Evolutionary conservation across 805 yeast genomes (phyloP), one percentile per base, ranked within the genome.

Genomic region (Candida ulmi): DNA sequence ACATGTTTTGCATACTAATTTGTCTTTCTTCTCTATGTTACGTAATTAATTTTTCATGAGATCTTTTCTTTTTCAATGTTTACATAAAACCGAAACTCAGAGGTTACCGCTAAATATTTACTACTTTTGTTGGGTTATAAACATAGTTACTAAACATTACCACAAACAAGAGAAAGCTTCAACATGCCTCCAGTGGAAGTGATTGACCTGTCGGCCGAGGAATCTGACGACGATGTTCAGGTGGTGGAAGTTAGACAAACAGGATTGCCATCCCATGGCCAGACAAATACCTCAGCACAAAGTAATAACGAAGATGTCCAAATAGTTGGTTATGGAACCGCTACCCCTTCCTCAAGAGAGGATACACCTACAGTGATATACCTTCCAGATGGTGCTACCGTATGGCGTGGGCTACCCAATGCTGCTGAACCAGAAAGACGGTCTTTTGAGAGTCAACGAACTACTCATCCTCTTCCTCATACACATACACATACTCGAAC

Each of bases 201-300:
- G 38, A 40, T 36, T 39, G 44, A 28, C 48, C 44, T 54, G 30
- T 53, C 55, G 16, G 61, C 55, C 16, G 61, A 52, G 39, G 62
- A 54, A 38, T 48, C 50, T 3, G 61, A 57, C 11, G 59, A 51
- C 18, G 61, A 55, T 28, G 43, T 37, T 13, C 45, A 44, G 15
- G 45, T 46, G 21, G 26, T 43, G 18, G 42, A 44, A 12, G 52
- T 42, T 6, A 18, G 50, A 40, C 18, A 7, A 28, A 38, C 26
- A 30, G 28, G n/a, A 5, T 6, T 5, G 11, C 18, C 12, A 17
- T 15, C n/a, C 27, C 17, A 5, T 17, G 16, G 24, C 24, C 26
- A 18, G 36, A 28, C 11, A 34, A 32, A 23, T 28, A 36, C 23
- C 29, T 30, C 11, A 41, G 41, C 16, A 41, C 35, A n/a, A n/a